phyloP scores from a whole-genome alignment of 352 stramenopile species.

The Phytophthora quininea region DNA sequence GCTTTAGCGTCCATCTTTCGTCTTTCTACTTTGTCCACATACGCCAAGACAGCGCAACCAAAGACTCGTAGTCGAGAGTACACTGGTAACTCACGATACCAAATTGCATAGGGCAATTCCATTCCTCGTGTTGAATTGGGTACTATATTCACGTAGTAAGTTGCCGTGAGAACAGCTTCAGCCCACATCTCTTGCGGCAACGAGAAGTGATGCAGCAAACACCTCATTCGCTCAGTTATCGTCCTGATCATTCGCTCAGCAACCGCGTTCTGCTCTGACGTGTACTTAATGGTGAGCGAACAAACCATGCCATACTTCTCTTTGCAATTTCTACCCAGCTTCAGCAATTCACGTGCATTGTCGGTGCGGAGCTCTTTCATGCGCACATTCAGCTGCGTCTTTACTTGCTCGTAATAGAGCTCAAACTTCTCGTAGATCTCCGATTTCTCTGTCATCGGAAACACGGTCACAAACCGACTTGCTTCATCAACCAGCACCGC shows the following conservation, averaged over 20 bases:
- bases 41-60: conserved; percentile 8
- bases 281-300: conserved; percentile 17
- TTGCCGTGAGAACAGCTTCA: conserved; percentile 16
- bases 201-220: conserved; percentile 21
- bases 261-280: conserved; percentile 26
- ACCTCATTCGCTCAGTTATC: conserved; percentile 23
- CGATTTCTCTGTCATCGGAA: conserved; percentile 13
- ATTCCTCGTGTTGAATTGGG: conserved; percentile 10
- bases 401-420: conserved; percentile 13
- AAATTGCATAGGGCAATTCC: conserved; percentile 12
- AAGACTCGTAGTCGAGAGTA: conserved; percentile 9
- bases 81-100: conserved; percentile 6
- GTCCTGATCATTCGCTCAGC: too few species aligned
- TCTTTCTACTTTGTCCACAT: conserved; percentile 13
- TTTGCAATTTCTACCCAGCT: conserved; percentile 4
- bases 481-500: conserved; percentile 25
- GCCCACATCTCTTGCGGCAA: conserved; percentile 24
- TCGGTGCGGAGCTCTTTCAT: conserved; percentile 24
- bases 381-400: conserved; percentile 15
- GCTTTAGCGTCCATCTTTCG: conserved; percentile 14
- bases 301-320: conserved; percentile 19
- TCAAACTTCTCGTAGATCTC: conserved; percentile 21
- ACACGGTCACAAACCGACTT: conserved; percentile 18
- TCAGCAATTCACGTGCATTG: conserved; percentile 11
- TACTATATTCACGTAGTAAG: conserved; percentile 23